Evolutionary conservation across 2,329 filamentous ascomycete genomes (phyloP).

Genomic region (Cladosporium austrohemisphaericum): DNA sequence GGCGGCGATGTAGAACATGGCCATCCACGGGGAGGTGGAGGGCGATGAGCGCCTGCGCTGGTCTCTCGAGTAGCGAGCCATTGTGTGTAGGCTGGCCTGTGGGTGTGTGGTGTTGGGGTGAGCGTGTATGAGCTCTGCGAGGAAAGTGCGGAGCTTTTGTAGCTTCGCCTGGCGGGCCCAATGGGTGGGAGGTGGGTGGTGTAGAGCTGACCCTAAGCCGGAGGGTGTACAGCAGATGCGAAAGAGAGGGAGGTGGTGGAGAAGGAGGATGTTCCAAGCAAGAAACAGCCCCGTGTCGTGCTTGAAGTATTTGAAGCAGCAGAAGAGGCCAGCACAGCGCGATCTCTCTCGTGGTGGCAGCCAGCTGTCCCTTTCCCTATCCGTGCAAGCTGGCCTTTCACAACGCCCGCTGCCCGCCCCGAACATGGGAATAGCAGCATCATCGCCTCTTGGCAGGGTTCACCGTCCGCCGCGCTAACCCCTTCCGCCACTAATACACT

Average conservation of each 20-base stretch:
- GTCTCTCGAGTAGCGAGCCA: slow-evolving; percentile 35
- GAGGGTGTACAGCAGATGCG: slow-evolving; percentile 6
- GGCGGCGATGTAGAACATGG: slow-evolving; percentile 86
- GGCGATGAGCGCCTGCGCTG: slow-evolving; percentile 24
- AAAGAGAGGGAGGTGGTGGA: slow-evolving; percentile 4
- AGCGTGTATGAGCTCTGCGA: background rate
- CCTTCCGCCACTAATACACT: slow-evolving; percentile 5
- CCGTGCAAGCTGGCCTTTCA: too few species aligned
- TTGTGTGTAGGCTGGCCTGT: slow-evolving; percentile 28
- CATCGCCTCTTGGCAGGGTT: slow-evolving; percentile 11
- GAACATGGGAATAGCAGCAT: background rate
- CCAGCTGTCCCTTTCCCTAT: slow-evolving; percentile 13
- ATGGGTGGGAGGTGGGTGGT: slow-evolving; percentile 3
- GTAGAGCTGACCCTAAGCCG: slow-evolving; percentile 1
- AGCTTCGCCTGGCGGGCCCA: slow-evolving; percentile 7
- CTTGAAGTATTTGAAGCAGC: slow-evolving; percentile 14
- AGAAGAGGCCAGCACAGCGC: slow-evolving; percentile 16
- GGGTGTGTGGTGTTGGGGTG: slow-evolving; percentile 1
- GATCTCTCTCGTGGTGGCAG: background rate
- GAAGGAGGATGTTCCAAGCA: slow-evolving; percentile 5
- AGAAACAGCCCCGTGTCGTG: slow-evolving; percentile 12
- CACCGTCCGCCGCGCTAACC: too few species aligned
- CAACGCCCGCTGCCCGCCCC: too few species aligned
- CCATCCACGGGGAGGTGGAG: slow-evolving; percentile 57
- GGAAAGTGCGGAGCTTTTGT: background rate